Evolutionary conservation across 2,329 filamentous ascomycete genomes (phyloP), one percentile per base, ranked within the genome.

Genomic region (Microdochium paspali): DNA sequence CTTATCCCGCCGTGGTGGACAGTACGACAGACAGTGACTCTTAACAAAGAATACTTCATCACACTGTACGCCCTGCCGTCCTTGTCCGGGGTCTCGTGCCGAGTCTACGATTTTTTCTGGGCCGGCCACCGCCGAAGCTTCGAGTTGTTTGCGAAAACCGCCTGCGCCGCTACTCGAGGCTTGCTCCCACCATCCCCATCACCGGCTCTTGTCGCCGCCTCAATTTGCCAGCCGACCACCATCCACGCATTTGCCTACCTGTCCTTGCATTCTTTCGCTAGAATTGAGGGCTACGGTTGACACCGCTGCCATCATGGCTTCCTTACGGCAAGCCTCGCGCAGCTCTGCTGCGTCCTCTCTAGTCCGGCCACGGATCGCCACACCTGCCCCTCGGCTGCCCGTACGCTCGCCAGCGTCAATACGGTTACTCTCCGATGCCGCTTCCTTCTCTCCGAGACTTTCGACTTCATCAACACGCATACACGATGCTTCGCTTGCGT

Each of bases 401-500:
- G 23, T 4, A 13, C 21, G 23, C 12, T 25, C 42, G 20, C 6
- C 13, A 15, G 12, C 24, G 6, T 26, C 47, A 44, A 26, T 40
- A 50, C 44, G 56, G 58, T 57, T 53, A 53, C 52, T 49, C 55
- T 54, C 49, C 51, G 54, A 40, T 58, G 56, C 53, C 56, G 53
- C 56, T 54, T 56, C 47, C 56, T 51, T 48, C 53, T 46, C 44
- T 54, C 53, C 47, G n/a, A 40, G 35, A 21, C 18, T 3, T 12
- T 7, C 18, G 13, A 21, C 35, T 9, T 21, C 35, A 3, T 40
- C 15, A n/a, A 20, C 35, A 3, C 35, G 35, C 35, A 6, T 18
- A 12, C 15, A 40, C 10, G 58, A 50, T 50, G 56, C 54, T 53
- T 61, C 54, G 47, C 64, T 65, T 25, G 60, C 65, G 6, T 62